These are phyloP conservation scores for Panaeolus papilionaceus DNA, from an alignment of 768 basidiomycete species.

Conservation along the genomic window DNA sequence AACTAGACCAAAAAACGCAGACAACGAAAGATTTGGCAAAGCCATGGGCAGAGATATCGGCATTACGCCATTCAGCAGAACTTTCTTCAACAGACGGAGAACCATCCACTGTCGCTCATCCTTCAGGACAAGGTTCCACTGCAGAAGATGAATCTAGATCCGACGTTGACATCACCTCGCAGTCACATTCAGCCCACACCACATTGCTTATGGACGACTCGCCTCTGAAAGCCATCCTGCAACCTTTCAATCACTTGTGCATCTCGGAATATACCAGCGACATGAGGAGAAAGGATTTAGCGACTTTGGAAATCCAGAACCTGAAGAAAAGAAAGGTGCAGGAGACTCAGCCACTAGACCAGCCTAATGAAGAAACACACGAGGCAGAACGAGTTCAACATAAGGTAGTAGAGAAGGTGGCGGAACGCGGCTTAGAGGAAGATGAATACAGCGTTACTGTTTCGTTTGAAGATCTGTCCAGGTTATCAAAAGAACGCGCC, in stretches of 20 bases:
- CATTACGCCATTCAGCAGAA: not conserved
- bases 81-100: slow-evolving; percentile 12
- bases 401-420: not conserved
- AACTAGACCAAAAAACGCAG: slow-evolving; percentile 47
- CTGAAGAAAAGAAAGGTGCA: slow-evolving; percentile 5
- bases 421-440: not conserved
- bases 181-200: slow-evolving; percentile 47
- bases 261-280: slow-evolving; percentile 67
- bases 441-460: not conserved
- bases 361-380: not conserved
- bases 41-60: slow-evolving; percentile 57
- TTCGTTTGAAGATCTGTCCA: slow-evolving; percentile 12
- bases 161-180: slow-evolving; percentile 14
- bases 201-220: slow-evolving; percentile 62
- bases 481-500: slow-evolving; percentile 10
- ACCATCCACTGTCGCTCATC: slow-evolving; percentile 13
- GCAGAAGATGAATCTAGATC: slow-evolving; percentile 9
- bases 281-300: slow-evolving; percentile 42
- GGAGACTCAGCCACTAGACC: not conserved
- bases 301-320: slow-evolving; percentile 25
- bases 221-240: slow-evolving; percentile 62
- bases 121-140: not conserved
- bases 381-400: not conserved
- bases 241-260: slow-evolving; percentile 85
- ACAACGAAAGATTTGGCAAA: slow-evolving; percentile 81